Base-by-base conservation (phyloP, 2,329 filamentous ascomycete genomes). In the Fusarium denticulatum region DNA sequence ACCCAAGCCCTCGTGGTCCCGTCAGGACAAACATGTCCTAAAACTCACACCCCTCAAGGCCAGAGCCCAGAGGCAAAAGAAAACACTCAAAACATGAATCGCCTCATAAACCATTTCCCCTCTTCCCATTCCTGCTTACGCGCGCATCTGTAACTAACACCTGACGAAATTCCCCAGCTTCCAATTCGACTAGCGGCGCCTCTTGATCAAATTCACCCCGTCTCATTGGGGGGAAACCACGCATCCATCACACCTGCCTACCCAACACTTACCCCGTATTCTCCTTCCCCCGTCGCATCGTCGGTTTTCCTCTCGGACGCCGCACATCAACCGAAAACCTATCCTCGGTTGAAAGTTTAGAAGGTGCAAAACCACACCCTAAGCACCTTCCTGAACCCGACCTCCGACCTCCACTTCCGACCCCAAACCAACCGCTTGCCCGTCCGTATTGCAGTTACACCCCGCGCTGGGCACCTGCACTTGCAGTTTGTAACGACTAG, bases 251-350 rank as follows among this genome's bases (percentile, higher is more conserved):
- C 52, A 59, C 34, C 50, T 39, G 50, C 34, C 34, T 40, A n/a
- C 24, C 14, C 24, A 28, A 28, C 42, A 50, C 52, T 60, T 65
- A 72, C 76, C 67, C 68, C 67, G 64, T 75, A 75, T 72, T 67
- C 71, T 64, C 56, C 40, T 58, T 58, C 57, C 69, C 67, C 63
- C 72, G 73, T 73, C 72, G 71, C 74, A 73, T 76, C 69, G 67
- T 72, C 73, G 73, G 73, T 76, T 68, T 76, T 73, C 67, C 70
- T 72, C 75, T 77, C 75, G 75, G 75, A 72, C 75, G 73, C 74
- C 75, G 76, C 75, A 65, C 39, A 62, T 53, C 59, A 72, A 62
- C 76, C 76, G 76, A 75, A 59, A 60, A 78, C 75, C 75, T 52
- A 52, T 76, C 75, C 76, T 78, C 76, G 76, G 76, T 73, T 76